Percentiles rank a stretch among this genome's conserved stretches.
These are phyloP conservation scores for Zasmidium citrigriseum DNA, from an alignment of 2,329 filamentous ascomycete species.

Conservation along the genomic window DNA sequence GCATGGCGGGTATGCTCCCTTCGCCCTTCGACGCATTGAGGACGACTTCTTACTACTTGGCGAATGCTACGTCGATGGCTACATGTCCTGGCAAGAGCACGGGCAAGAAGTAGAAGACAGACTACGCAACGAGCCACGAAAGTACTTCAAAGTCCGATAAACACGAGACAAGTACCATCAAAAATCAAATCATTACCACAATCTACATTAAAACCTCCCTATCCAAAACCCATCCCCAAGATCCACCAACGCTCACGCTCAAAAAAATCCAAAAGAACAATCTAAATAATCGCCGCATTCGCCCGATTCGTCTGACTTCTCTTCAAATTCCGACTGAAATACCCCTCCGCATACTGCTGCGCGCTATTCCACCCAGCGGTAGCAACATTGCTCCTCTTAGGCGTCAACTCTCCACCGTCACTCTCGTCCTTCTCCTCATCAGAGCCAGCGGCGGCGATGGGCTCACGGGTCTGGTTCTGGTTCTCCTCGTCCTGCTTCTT, in stretches of 20 bases:
- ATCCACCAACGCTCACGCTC: neutral
- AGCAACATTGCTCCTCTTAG: conserved; percentile 4
- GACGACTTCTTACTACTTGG: too few species aligned
- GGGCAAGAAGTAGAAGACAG: too few species aligned
- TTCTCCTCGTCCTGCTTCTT: conserved; percentile 10
- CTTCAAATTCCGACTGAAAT: conserved; percentile 19
- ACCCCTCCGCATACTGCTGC: conserved; percentile 7
- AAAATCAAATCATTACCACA: too few species aligned
- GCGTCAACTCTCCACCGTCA: neutral
- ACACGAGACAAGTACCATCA: too few species aligned
- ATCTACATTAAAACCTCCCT: too few species aligned
- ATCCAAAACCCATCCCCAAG: too few species aligned
- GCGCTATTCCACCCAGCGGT: conserved; percentile 2
- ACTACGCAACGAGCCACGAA: too few species aligned
- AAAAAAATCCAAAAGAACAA: neutral
- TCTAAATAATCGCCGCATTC: conserved; percentile 21
- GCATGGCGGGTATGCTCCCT: too few species aligned
- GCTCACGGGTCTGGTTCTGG: conserved; percentile 5
- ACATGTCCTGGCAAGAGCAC: too few species aligned
- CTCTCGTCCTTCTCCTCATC: neutral
- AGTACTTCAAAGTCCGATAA: too few species aligned
- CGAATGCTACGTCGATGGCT: too few species aligned
- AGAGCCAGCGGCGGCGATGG: neutral
- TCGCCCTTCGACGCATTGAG: too few species aligned
- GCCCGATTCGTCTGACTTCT: conserved; percentile 19